A percentile compares a stretch with the other conserved stretches of the same genome.
These are phyloP conservation scores for Botryosphaeria agaves DNA, from an alignment of 2,329 filamentous ascomycete species.

Conservation along the genomic window DNA sequence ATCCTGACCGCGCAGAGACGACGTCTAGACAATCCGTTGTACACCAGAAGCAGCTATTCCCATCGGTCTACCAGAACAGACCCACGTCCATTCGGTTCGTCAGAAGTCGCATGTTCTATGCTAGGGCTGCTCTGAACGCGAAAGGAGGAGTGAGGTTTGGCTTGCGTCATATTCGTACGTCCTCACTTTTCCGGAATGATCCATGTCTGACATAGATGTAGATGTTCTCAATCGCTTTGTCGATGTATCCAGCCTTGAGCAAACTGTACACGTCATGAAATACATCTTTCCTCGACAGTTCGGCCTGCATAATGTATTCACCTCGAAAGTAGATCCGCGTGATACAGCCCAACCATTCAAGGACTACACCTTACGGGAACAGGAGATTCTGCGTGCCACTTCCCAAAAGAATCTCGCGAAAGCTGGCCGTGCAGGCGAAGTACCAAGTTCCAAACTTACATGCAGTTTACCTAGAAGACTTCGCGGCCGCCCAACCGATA, in stretches of 20 bases:
- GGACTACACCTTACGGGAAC: slow-evolving; percentile 73
- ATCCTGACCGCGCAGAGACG: too few relatives aligned
- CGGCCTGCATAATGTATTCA: slow-evolving; percentile 82
- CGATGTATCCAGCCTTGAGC: slow-evolving; percentile 25
- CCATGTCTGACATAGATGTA: slow-evolving; percentile 18
- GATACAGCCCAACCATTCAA: slow-evolving; percentile 60
- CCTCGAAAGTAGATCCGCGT: slow-evolving; percentile 42
- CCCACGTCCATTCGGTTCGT: slow-evolving; percentile 54
- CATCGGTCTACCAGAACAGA: too few relatives aligned
- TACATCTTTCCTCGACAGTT: slow-evolving; percentile 92
- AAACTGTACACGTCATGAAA: slow-evolving; percentile 62
- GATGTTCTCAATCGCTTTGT: slow-evolving; percentile 65
- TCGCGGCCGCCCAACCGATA: slow-evolving; percentile 37
- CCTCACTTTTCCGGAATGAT: not conserved
- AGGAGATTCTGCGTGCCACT: slow-evolving; percentile 43
- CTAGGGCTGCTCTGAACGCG: slow-evolving; percentile 51
- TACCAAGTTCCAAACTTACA: slow-evolving; percentile 4
- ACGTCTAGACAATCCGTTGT: too few relatives aligned
- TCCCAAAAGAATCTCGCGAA: slow-evolving; percentile 6
- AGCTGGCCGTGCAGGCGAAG: slow-evolving; percentile 16
- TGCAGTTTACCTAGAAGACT: slow-evolving; percentile 45
- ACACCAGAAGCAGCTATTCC: too few relatives aligned
- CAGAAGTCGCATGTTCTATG: slow-evolving; percentile 74
- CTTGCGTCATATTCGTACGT: slow-evolving; percentile 63
- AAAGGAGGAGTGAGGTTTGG: slow-evolving; percentile 54